phyloP scores from a whole-genome alignment of 805 yeast genomes.

The Lipomyces spencermartinsiae region DNA sequence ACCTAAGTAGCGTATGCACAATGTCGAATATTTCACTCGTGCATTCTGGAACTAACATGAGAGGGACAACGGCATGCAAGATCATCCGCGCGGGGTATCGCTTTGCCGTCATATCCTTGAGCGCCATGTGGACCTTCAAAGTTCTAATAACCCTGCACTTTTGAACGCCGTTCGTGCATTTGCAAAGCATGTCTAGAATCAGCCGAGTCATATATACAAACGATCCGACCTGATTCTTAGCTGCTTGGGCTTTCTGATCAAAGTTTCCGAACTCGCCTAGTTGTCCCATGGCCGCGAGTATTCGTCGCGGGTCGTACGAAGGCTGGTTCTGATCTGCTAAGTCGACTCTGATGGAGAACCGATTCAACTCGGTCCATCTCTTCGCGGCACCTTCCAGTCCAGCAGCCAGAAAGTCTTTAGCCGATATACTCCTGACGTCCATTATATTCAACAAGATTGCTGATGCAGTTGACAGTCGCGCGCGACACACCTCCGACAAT shows the following conservation, averaged over 20 bases:
- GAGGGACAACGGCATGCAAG: constrained; percentile 26
- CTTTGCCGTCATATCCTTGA: neutral
- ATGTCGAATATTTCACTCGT: constrained; percentile 20
- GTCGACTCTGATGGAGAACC: neutral
- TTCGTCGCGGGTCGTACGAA: neutral
- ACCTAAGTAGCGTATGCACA: neutral
- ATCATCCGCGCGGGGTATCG: constrained; percentile 21
- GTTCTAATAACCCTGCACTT: constrained; percentile 13
- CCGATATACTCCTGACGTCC: constrained; percentile 1
- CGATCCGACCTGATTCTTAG: neutral
- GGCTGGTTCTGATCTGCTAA: constrained; percentile 5
- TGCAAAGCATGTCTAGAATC: constrained; percentile 12
- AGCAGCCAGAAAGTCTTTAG: neutral
- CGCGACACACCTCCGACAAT: neutral
- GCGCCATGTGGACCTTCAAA: constrained; percentile 16
- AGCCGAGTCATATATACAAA: constrained; percentile 19
- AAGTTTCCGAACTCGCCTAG: constrained; percentile 3
- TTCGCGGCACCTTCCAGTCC: constrained; percentile 6
- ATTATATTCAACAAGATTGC: neutral
- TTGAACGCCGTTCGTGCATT: constrained; percentile 15
- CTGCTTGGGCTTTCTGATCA: neutral
- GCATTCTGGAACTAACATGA: constrained; percentile 16
- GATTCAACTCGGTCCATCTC: constrained; percentile 15
- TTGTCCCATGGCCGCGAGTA: neutral
- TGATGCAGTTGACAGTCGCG: neutral